Evolutionary conservation across 1,139 yeast species (phyloP), one percentile per base, ranked within the genome.

Genomic region (Debaryomyces sp.): DNA sequence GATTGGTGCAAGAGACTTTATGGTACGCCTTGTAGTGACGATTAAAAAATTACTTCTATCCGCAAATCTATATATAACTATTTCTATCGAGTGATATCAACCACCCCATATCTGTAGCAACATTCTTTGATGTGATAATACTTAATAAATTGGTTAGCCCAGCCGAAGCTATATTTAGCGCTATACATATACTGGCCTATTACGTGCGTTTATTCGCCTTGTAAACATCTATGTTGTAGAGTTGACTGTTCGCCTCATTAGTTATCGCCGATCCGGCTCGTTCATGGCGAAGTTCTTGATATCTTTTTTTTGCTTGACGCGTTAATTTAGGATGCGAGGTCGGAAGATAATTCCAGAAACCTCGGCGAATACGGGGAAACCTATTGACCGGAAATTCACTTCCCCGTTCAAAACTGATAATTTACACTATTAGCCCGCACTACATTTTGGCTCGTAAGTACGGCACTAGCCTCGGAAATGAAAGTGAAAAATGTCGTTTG

Each of bases 401-500:
- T 34, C 36, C 7, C 21, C 36, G 13, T 34, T 18, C 24, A 18
- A 34, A 34, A 21, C 10, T 18, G n/a, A 18, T 9, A 10, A 9
- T 34, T 34, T 6, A 6, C 37, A 34, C 21, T 8, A 12, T 17
- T 34, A 8, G 24, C 13, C 7, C n/a, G 23, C 13, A 21, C 10
- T 34, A 3, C 21, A 1, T 12, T 9, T 18, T 6, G 8, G 29
- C 24, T 34, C 23, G 26, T 18, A 34, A 18, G 37, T 18, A 18
- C 42, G 34, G 42, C 34, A 18, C 8, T 15, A 9, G 15, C 30
- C 42, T 39, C 42, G 42, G 42, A 39, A 39, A 26, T 18, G n/a
- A 12, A 2, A 5, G 6, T 24, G 22, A 27, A 27, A 26, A 39
- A 39, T 39, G 42, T 39, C 42, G 42, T 39, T 26, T 26, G 13